phyloP scores from a whole-genome alignment of 2,329 filamentous ascomycete species.

The Gliomastix tumulicola region DNA sequence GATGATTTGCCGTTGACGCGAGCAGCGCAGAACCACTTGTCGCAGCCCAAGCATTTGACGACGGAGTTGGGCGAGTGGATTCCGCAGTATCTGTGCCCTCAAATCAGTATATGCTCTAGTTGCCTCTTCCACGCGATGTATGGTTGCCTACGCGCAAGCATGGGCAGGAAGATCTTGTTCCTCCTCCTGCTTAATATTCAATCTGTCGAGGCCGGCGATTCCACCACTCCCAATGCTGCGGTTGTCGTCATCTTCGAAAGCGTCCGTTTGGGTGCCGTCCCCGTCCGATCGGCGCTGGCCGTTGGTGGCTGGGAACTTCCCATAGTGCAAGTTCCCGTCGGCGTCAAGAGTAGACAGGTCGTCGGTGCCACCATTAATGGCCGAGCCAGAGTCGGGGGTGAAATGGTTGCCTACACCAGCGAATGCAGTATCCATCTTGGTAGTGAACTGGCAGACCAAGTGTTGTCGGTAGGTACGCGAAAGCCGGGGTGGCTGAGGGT shows the following conservation, averaged over 20 bases:
- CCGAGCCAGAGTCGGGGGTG: conserved; percentile 75
- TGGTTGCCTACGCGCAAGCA: conserved; percentile 75
- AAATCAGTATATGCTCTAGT: conserved; percentile 13
- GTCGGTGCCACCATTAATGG: conserved; percentile 83
- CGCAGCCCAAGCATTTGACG: conserved; percentile 91
- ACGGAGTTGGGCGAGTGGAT: conserved; percentile 95
- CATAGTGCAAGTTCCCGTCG: conserved; percentile 76
- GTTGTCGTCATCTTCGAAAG: conserved; percentile 81
- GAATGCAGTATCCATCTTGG: conserved; percentile 77
- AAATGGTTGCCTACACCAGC: conserved; percentile 83
- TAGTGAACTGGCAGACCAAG: too few relatives aligned
- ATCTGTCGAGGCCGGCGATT: conserved; percentile 47
- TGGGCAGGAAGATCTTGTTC: conserved; percentile 88
- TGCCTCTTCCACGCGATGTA: not conserved
- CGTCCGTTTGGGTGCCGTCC: conserved; percentile 83
- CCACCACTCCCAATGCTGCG: conserved; percentile 63
- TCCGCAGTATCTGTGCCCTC: conserved; percentile 70
- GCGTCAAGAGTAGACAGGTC: conserved; percentile 62
- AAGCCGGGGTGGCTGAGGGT: too few relatives aligned
- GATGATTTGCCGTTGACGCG: conserved; percentile 94
- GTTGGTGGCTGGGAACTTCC: conserved; percentile 54
- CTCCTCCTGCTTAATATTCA: conserved; percentile 56
- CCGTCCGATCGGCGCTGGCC: conserved; percentile 71
- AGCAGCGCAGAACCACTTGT: conserved; percentile 98
- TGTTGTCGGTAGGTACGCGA: too few relatives aligned